Conservation (phyloP, 2,329 filamentous ascomycete species). For the Penicillium digitatum region DNA sequence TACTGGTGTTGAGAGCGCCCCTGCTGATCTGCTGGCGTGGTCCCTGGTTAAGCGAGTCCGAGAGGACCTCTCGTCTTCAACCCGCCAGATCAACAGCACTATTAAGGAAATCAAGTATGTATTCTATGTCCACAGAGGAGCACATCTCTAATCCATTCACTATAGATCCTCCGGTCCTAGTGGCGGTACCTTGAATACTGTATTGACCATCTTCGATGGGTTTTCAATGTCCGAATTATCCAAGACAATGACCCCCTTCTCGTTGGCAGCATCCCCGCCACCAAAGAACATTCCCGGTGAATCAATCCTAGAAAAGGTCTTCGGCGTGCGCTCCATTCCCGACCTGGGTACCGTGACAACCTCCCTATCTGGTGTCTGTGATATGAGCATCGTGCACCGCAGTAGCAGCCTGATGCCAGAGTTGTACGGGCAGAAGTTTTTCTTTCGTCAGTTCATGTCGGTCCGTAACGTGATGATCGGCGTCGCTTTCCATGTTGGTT, state of each 20-base stretch:
- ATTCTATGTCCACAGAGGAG: background rate
- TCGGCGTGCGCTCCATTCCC: constrained; percentile 52
- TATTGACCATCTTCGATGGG: constrained; percentile 54
- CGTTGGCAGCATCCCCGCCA: constrained; percentile 45
- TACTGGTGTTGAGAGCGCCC: constrained; percentile 59
- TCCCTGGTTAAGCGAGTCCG: constrained; percentile 53
- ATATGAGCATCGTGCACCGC: constrained; percentile 57
- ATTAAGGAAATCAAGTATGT: constrained; percentile 52
- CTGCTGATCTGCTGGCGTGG: constrained; percentile 55
- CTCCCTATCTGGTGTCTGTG: constrained; percentile 50
- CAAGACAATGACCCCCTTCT: constrained; percentile 50
- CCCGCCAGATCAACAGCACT: constrained; percentile 50
- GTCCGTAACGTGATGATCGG: constrained; percentile 50
- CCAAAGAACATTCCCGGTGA: constrained; percentile 32
- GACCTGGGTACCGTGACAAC: constrained; percentile 58
- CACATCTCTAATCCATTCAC: constrained; percentile 2
- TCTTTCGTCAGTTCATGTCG: constrained; percentile 55
- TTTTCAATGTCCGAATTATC: constrained; percentile 46
- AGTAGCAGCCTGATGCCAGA: constrained; percentile 56
- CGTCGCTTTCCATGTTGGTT: constrained; percentile 47
- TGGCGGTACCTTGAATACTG: constrained; percentile 63
- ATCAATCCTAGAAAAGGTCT: constrained; percentile 30
- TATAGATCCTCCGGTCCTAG: constrained; percentile 45
- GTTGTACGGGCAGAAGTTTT: constrained; percentile 57
- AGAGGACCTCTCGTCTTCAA: constrained; percentile 48